Percentiles rank a stretch among this genome's conserved stretches.
phyloP scores from a whole-genome alignment of 2,329 filamentous ascomycete species.

The Elsinoe ampelina region DNA sequence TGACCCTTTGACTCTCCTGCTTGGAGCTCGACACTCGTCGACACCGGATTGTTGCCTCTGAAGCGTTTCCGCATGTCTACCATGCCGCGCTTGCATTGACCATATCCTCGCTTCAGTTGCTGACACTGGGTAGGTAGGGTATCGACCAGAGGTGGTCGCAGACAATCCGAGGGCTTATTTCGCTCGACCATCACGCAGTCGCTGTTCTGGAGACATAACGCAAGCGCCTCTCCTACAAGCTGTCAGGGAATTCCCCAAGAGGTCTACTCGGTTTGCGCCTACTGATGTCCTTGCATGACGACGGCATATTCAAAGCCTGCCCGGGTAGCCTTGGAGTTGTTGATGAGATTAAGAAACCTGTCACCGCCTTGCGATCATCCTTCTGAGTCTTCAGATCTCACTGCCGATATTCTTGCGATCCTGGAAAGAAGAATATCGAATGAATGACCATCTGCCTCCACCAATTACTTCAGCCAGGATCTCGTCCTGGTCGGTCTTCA shows the following conservation, averaged over 20 bases:
- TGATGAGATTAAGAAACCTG: neutral
- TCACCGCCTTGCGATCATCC: neutral
- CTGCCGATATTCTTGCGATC: no score
- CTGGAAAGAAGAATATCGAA: neutral
- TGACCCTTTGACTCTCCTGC: conserved; percentile 46
- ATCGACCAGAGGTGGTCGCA: conserved; percentile 70
- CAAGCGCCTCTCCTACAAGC: conserved; percentile 70
- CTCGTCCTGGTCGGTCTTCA: neutral
- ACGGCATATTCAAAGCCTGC: conserved; percentile 56
- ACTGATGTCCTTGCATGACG: conserved; percentile 96
- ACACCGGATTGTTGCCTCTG: conserved; percentile 81
- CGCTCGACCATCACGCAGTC: conserved; percentile 94
- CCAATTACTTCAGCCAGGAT: neutral
- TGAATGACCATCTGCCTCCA: neutral
- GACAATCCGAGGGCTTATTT: conserved; percentile 76
- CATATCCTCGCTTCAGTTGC: conserved; percentile 85
- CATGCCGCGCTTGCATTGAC: conserved; percentile 91
- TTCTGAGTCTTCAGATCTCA: neutral
- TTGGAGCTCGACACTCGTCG: conserved; percentile 56
- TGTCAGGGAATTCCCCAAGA: conserved; percentile 9
- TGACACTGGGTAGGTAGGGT: conserved; percentile 80
- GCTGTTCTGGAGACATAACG: conserved; percentile 88
- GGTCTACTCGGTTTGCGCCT: conserved; percentile 31
- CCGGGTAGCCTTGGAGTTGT: neutral
- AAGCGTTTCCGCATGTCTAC: conserved; percentile 99